phyloP scores from a whole-genome alignment of 768 basidiomycete genomes.

The Dendrothele bispora region DNA sequence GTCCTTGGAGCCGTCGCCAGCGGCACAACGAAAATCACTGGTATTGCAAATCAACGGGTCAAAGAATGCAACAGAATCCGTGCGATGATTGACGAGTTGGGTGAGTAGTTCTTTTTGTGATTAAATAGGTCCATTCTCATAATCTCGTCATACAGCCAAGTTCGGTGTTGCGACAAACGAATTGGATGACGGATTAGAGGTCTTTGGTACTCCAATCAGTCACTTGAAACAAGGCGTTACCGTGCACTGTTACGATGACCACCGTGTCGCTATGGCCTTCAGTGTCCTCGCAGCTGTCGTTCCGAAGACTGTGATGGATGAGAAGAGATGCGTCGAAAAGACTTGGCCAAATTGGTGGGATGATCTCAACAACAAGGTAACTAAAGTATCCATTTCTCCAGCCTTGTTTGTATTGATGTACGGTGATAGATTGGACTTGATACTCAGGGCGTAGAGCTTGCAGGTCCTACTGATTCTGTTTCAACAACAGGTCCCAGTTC shows the following conservation, averaged over 20 bases:
- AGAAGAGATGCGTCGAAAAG: conserved; percentile 98
- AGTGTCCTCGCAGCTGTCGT: conserved; percentile 80
- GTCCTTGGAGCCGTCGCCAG: conserved; percentile 83
- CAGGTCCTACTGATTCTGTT: conserved; percentile 33
- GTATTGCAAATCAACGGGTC: conserved; percentile 97
- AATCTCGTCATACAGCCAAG: conserved; percentile 57
- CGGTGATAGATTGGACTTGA: conserved; percentile 76
- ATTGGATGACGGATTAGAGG: conserved; percentile 88
- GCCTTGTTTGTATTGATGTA: conserved; percentile 4
- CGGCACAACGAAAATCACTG: conserved; percentile 79
- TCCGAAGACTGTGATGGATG: conserved; percentile 79
- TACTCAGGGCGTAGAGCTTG: conserved; percentile 82
- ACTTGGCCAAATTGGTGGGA: conserved; percentile 99
- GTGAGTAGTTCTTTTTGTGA: conserved; percentile 41
- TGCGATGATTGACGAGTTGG: conserved; percentile 95
- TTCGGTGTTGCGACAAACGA: conserved; percentile 93
- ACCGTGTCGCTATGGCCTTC: conserved; percentile 99
- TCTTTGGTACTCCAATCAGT: conserved; percentile 72
- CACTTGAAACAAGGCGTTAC: conserved; percentile 70
- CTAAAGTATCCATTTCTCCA: conserved; percentile 8
- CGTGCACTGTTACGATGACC: conserved; percentile 96
- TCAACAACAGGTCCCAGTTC: conserved; percentile 42
- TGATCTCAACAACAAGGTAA: conserved; percentile 90
- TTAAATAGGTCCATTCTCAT: conserved; percentile 2
- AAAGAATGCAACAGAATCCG: conserved; percentile 97